Base-by-base conservation (phyloP, 2,329 filamentous ascomycete genomes). In the Ceratocystis cubensis region DNA sequence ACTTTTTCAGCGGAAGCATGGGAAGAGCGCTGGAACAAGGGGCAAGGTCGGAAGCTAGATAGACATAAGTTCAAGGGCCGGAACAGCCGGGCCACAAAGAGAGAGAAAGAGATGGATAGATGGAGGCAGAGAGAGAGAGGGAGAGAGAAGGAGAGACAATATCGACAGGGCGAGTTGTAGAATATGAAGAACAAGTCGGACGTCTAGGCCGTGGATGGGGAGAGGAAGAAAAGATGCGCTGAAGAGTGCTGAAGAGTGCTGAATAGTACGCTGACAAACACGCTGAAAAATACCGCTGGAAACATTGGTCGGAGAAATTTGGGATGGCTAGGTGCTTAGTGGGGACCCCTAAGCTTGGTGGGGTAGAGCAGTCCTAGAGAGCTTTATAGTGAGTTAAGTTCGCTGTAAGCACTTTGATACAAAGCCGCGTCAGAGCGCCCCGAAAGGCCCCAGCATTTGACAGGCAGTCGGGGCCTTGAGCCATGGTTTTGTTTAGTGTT, bases 41-140 rank as follows among this genome's bases (percentile, higher is more conserved):
- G 56, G 28, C 33, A 41, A 41, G 25, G 25, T 59, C 28, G 56
- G 56, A 59, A 3, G 56, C 28, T 59, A 37, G 56, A 28, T n/a
- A n/a, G 30, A 59, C 56, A 59, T 37, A 59, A 59, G 33, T n/a
- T 30, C 30, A 59, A 59, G 13, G 37, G 56, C 25, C 56, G 28
- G 56, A 37, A 59, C 28, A 59, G 25, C 56, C 56, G 56, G 56
- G 15, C 56, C 17, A 41, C 37, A 15, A 30, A 59, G 6, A 15
- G 56, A 59, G 17, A 20, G 33, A 28, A 3, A 25, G 2, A 20
- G 48, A 15, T 41, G 37, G 37, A 15, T 41, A 5, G 37, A 41
- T 13, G 4, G 37, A 33, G 30, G 37, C 10, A 33, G 30, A 33
- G 30, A 33, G 33, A 37, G 7, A 10, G 33, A 13, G 33, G 10